These are phyloP conservation scores for Ampelocalamus luodianensis DNA, from an alignment of 176 grass and related monocot genomes.

Conservation along the genomic window DNA sequence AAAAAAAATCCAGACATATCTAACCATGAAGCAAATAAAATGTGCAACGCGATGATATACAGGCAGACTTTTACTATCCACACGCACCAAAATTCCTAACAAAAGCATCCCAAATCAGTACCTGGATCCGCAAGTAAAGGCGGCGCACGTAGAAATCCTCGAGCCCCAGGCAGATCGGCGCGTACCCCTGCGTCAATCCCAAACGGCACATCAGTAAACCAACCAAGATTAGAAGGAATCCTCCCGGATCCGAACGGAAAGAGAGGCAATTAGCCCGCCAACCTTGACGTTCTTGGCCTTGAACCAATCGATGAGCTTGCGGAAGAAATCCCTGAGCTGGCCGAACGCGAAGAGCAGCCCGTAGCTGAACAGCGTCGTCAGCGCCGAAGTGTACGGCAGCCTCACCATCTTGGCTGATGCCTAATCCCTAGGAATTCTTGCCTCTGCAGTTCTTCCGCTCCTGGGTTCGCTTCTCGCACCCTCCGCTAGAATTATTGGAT, in stretches of 20 bases:
- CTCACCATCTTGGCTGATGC: conserved; percentile 61
- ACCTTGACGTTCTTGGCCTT: conserved; percentile 73
- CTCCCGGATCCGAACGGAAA: neutral
- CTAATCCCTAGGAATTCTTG: neutral
- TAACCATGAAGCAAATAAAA: neutral
- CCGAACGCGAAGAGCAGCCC: conserved; percentile 81
- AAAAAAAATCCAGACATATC: neutral
- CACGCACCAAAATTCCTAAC: neutral
- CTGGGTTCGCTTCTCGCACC: neutral
- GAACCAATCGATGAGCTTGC: conserved; percentile 66
- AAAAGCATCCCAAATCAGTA: conserved; percentile 22
- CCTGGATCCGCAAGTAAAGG: conserved; percentile 76
- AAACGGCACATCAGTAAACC: conserved; percentile 16
- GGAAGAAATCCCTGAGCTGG: conserved; percentile 74
- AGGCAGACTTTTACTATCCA: neutral
- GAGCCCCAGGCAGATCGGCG: conserved; percentile 77
- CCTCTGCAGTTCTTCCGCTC: neutral
- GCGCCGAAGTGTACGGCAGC: conserved; percentile 76
- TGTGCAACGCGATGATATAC: neutral
- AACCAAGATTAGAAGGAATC: neutral
- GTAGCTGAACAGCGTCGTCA: conserved; percentile 83
- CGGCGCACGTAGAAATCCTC: conserved; percentile 91
- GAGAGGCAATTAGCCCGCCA: neutral
- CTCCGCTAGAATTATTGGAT: neutral
- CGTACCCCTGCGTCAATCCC: conserved; percentile 59